Conservation (phyloP, 495 filamentous ascomycete genomes). For the Aspergillus diversus region DNA sequence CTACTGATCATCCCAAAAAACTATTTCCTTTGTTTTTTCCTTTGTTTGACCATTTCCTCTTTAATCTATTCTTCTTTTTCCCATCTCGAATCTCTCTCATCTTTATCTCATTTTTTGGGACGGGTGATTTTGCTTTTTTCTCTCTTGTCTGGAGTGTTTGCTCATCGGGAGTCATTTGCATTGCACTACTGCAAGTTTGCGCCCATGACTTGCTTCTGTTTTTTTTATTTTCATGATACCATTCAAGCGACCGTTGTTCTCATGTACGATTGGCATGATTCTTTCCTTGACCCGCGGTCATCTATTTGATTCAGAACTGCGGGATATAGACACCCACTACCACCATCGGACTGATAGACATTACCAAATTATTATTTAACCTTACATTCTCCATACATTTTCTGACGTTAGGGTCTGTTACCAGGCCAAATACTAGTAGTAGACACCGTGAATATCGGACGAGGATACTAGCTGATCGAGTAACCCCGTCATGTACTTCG, state of each 20-base stretch:
- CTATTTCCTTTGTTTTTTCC: conserved; percentile 33
- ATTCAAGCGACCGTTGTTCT: conserved; percentile 40
- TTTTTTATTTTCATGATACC: conserved; percentile 41
- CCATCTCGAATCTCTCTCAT: conserved; percentile 14
- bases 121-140: conserved; percentile 30
- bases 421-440: background rate
- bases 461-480: too few relatives aligned
- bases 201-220: conserved; percentile 36
- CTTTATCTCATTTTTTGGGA: conserved; percentile 30
- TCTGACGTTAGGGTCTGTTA: background rate
- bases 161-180: conserved; percentile 27
- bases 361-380: conserved; percentile 13
- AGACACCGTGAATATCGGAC: background rate
- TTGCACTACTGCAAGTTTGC: conserved; percentile 31
- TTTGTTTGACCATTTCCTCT: conserved; percentile 28
- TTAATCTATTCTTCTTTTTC: conserved; percentile 26
- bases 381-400: background rate
- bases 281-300: conserved; percentile 16
- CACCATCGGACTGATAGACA: conserved; percentile 23
- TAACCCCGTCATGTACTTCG: too few relatives aligned
- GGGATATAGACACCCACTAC: conserved; percentile 20
- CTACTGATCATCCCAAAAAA: conserved; percentile 20
- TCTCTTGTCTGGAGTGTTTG: conserved; percentile 31
- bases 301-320: conserved; percentile 2
- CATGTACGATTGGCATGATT: conserved; percentile 24